phyloP scores from a whole-genome alignment of 208 protist species.

The Acanthamoeba quina region DNA sequence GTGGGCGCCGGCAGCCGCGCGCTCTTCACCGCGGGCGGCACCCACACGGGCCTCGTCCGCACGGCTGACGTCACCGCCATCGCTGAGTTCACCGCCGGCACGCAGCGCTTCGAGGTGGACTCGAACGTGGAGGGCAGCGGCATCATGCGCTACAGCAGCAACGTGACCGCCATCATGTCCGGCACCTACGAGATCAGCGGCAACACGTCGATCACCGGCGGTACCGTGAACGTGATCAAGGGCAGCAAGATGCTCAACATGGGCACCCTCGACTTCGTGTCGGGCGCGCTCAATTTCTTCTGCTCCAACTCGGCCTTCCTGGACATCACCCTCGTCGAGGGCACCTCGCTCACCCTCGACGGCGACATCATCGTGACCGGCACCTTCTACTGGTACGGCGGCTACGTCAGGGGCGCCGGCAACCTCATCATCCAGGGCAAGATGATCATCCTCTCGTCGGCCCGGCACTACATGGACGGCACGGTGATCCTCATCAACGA shows the following conservation, averaged over 20 bases:
- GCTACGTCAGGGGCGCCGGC: slow-evolving; percentile 71
- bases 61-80: background rate
- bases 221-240: slow-evolving; percentile 71
- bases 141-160: slow-evolving; percentile 58
- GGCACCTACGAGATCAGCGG: slow-evolving; percentile 53
- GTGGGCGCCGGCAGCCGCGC: slow-evolving; percentile 27
- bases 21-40: slow-evolving; percentile 38
- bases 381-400: slow-evolving; percentile 73
- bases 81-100: slow-evolving; percentile 48
- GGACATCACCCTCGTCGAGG: slow-evolving; percentile 63
- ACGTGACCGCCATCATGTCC: slow-evolving; percentile 49
- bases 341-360: slow-evolving; percentile 68
- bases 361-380: slow-evolving; percentile 71
- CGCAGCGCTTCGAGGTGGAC: slow-evolving; percentile 3
- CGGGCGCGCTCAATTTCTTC: slow-evolving; percentile 66
- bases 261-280: slow-evolving; percentile 67
- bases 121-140: slow-evolving; percentile 16
- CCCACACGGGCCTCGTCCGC: slow-evolving; percentile 19
- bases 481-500: slow-evolving; percentile 53
- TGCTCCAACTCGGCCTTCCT: slow-evolving; percentile 63
- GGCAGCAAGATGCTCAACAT: slow-evolving; percentile 62
- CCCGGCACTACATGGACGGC: slow-evolving; percentile 66
- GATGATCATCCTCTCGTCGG: slow-evolving; percentile 61
- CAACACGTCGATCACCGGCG: slow-evolving; percentile 66
- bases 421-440: slow-evolving; percentile 47